phyloP scores from a whole-genome alignment of 2,329 filamentous ascomycete species.

The Dactylellina sp. region DNA sequence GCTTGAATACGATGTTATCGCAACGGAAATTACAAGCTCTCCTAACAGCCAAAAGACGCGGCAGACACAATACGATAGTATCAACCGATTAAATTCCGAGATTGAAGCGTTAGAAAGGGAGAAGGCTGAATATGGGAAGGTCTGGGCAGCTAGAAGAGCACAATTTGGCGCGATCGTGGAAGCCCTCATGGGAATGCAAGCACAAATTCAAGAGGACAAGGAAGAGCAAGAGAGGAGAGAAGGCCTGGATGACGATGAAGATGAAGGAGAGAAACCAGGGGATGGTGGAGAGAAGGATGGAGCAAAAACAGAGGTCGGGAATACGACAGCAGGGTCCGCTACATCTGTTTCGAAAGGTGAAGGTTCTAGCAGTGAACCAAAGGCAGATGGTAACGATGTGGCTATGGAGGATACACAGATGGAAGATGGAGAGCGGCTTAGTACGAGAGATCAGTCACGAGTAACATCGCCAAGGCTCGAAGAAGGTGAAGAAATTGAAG shows the following conservation, averaged over 20 bases:
- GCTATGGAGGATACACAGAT: slow-evolving; percentile 45
- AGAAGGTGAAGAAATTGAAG: slow-evolving; percentile 49
- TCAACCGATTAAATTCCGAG: slow-evolving; percentile 58
- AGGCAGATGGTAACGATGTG: slow-evolving; percentile 18
- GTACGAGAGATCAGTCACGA: slow-evolving; percentile 34
- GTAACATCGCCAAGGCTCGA: slow-evolving; percentile 36
- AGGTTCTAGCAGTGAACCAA: not conserved
- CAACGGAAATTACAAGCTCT: slow-evolving; percentile 59
- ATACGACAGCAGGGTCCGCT: not conserved
- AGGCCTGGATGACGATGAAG: slow-evolving; percentile 53
- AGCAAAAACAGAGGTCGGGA: slow-evolving; percentile 13
- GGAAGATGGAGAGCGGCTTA: slow-evolving; percentile 42
- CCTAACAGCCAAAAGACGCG: slow-evolving; percentile 60
- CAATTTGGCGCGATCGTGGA: slow-evolving; percentile 60
- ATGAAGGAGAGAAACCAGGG: slow-evolving; percentile 41
- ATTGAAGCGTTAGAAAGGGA: slow-evolving; percentile 59
- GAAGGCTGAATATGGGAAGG: slow-evolving; percentile 58
- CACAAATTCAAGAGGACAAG: slow-evolving; percentile 61
- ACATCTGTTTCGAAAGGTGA: not conserved
- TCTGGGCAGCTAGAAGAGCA: slow-evolving; percentile 58
- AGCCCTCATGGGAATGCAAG: slow-evolving; percentile 60
- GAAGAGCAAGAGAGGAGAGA: slow-evolving; percentile 59
- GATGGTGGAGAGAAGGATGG: slow-evolving; percentile 29
- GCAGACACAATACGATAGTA: slow-evolving; percentile 59
- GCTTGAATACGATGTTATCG: slow-evolving; percentile 60